These are phyloP conservation scores for Globisporangium polare DNA, from an alignment of 352 stramenopile genomes.

Conservation along the genomic window DNA sequence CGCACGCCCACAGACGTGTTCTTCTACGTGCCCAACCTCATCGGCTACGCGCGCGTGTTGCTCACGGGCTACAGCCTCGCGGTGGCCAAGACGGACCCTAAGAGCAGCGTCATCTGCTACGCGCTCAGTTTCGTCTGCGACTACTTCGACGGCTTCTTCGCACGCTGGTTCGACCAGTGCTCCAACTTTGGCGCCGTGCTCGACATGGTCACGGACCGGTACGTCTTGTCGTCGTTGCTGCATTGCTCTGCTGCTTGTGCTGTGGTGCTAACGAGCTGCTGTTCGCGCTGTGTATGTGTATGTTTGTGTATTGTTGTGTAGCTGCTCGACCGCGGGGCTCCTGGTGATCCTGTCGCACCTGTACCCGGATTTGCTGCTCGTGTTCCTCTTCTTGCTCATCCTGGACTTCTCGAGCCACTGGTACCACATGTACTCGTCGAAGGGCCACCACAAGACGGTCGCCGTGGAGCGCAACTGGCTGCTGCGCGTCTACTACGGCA, in stretches of 20 bases:
- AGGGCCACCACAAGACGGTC: constrained; percentile 95
- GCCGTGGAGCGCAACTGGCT: constrained; percentile 92
- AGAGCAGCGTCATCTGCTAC: constrained; percentile 88
- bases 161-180: constrained; percentile 95
- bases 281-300: constrained; percentile 1
- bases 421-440: constrained; percentile 97
- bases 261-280: neutral
- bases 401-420: constrained; percentile 98
- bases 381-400: constrained; percentile 90
- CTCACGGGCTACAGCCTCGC: constrained; percentile 85
- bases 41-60: constrained; percentile 92
- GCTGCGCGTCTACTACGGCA: constrained; percentile 92
- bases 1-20: constrained; percentile 78
- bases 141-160: constrained; percentile 97
- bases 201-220: constrained; percentile 98
- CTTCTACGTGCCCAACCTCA: constrained; percentile 96
- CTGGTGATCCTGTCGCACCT: constrained; percentile 93
- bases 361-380: constrained; percentile 81
- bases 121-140: constrained; percentile 95
- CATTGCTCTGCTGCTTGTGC: neutral
- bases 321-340: constrained; percentile 94
- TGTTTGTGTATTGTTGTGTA: constrained; percentile 15
- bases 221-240: neutral
- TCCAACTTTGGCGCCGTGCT: constrained; percentile 94
- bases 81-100: constrained; percentile 65